These are phyloP conservation scores for Cladosporium sp. DNA, from an alignment of 2,329 filamentous ascomycete species.

Conservation along the genomic window DNA sequence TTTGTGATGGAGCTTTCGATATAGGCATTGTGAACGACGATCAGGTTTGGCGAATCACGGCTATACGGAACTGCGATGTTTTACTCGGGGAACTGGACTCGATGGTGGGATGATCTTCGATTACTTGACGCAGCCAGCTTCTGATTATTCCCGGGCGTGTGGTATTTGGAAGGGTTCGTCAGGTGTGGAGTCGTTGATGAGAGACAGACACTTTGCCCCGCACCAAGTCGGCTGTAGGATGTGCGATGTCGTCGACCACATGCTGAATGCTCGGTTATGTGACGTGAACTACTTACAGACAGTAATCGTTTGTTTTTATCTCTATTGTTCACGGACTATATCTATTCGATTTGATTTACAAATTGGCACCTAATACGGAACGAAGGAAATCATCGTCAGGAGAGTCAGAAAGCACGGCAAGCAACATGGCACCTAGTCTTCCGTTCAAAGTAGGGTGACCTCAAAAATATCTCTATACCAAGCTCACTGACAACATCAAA, in stretches of 20 bases:
- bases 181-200: too few relatives aligned
- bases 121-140: too few relatives aligned
- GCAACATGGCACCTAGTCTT: constrained; percentile 32
- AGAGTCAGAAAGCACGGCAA: constrained; percentile 1
- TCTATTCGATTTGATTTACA: too few relatives aligned
- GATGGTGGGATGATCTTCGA: too few relatives aligned
- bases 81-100: too few relatives aligned
- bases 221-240: neutral
- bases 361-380: too few relatives aligned
- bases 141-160: too few relatives aligned
- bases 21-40: neutral
- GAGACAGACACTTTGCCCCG: constrained; percentile 5
- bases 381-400: constrained; percentile 10
- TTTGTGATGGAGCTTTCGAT: neutral
- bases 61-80: neutral
- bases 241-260: neutral
- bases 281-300: too few relatives aligned
- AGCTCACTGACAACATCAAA: constrained; percentile 28
- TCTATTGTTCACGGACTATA: too few relatives aligned
- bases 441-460: constrained; percentile 40
- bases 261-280: neutral
- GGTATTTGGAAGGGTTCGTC: too few relatives aligned
- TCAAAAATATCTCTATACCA: neutral
- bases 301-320: too few relatives aligned
- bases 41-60: neutral